Evolutionary conservation across 495 filamentous ascomycete species (phyloP).

Genomic region (Paragyromitra xinjiangensis): DNA sequence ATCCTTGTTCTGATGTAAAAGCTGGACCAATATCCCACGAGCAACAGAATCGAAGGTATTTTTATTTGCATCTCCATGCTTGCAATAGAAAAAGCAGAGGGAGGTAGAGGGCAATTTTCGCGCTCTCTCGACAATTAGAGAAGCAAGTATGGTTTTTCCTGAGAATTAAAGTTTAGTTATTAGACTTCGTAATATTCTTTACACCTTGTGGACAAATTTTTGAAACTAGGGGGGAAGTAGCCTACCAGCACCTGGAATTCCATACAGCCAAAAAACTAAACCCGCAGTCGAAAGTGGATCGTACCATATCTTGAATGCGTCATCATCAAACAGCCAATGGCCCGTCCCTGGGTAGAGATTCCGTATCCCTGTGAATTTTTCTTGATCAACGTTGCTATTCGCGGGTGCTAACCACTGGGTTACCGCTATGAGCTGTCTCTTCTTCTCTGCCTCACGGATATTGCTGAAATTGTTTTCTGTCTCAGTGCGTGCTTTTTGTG

Average conservation of each 20-base stretch:
- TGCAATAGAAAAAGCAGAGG: slow-evolving; percentile 62
- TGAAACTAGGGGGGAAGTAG: neutral
- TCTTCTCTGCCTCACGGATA: slow-evolving; percentile 35
- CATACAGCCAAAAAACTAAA: slow-evolving; percentile 59
- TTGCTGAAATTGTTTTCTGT: slow-evolving; percentile 29
- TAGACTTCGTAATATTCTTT: neutral
- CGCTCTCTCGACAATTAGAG: slow-evolving; percentile 58
- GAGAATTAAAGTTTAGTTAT: slow-evolving; percentile 2
- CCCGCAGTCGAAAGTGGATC: slow-evolving; percentile 21
- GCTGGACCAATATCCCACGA: slow-evolving; percentile 59
- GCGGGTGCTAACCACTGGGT: slow-evolving; percentile 58
- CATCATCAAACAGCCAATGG: slow-evolving; percentile 58
- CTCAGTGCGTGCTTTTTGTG: slow-evolving; percentile 31
- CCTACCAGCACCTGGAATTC: slow-evolving; percentile 61
- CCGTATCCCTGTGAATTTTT: slow-evolving; percentile 55
- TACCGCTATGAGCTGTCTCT: slow-evolving; percentile 48
- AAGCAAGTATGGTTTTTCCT: slow-evolving; percentile 62
- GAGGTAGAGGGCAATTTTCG: slow-evolving; percentile 37
- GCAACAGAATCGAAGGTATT: slow-evolving; percentile 58
- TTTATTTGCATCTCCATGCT: slow-evolving; percentile 56
- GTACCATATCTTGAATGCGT: slow-evolving; percentile 57
- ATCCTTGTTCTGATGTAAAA: slow-evolving; percentile 57
- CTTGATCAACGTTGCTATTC: slow-evolving; percentile 56
- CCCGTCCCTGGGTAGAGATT: slow-evolving; percentile 54
- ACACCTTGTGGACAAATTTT: neutral